Base-by-base conservation (phyloP, 2,329 filamentous ascomycete genomes). In the Tolypocladium ophioglossoides region DNA sequence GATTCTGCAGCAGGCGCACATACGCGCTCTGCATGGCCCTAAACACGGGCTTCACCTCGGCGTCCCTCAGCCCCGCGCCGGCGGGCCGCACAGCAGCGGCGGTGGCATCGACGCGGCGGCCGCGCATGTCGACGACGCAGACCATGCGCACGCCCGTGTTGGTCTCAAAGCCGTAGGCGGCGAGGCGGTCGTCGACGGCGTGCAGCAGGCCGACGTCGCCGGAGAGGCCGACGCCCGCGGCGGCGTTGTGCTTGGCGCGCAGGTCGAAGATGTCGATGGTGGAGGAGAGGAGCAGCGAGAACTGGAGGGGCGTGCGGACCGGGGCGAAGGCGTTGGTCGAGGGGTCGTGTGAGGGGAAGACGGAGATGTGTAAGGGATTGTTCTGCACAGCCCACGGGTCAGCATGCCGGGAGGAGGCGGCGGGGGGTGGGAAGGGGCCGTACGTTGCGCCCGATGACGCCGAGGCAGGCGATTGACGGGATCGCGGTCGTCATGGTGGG, bases 251-350 rank as follows among this genome's bases (percentile, higher is more conserved):
- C 53, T 86, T 86, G 60, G 89, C 79, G 55, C 91, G 89, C 56
- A 91, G 83, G 63, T 94, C 89, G 71, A 99, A 96, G 60, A 97
- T 85, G 72, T 99, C 94, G 61, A 99, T 86, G 55, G 89, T 94
- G 55, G 87, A 88, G 61, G 91, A 94, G 58, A 97, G 83, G 50
- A 96, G 81, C 63, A 97, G 91, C 38, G 88, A 90, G 75, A 94
- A 96, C 68, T 96, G 90, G 12, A 97, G 81, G n/a, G 83, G 78
- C 20, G 85, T 86, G 63, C 86, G 84, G 59, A 87, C 74, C 38
- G 81, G 80, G 9, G 71, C 65, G 61, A 76, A 74, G 53, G 72
- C 74, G 70, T 77, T 74, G 61, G 76, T 78, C 52, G 77, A 61
- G 50, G 78, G 73, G 65, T 80, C 77, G 76, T 88, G 81, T 49